Evolutionary conservation across 2,329 filamentous ascomycete species (phyloP).

Genomic region (Aureobasidium leucospermi): DNA sequence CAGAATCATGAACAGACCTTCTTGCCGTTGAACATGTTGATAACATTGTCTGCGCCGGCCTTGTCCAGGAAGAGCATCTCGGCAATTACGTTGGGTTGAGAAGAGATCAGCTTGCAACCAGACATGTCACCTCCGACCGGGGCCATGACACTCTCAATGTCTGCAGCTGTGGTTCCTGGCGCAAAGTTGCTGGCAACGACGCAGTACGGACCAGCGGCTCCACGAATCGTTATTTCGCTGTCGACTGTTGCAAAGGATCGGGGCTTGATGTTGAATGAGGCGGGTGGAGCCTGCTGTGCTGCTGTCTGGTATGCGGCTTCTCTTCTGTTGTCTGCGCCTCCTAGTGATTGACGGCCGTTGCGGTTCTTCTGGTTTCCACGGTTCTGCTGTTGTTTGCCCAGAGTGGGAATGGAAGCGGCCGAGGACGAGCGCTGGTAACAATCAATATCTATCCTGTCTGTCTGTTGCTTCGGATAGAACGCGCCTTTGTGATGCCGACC

Average conservation of each 20-base stretch:
- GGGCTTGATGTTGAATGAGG: slow-evolving; percentile 16
- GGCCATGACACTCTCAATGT: slow-evolving; percentile 77
- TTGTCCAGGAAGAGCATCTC: slow-evolving; percentile 69
- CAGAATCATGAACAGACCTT: slow-evolving; percentile 46
- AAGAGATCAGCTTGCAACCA: slow-evolving; percentile 61
- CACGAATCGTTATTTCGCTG: slow-evolving; percentile 60
- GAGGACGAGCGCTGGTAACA: slow-evolving; percentile 12
- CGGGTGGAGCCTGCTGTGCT: neutral
- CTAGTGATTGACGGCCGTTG: neutral
- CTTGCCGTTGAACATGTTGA: slow-evolving; percentile 70
- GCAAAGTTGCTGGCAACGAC: slow-evolving; percentile 78
- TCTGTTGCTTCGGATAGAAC: slow-evolving; percentile 8
- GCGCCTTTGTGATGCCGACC: slow-evolving; percentile 66
- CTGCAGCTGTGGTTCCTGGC: slow-evolving; percentile 69
- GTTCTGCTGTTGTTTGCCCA: slow-evolving; percentile 9
- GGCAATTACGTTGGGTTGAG: slow-evolving; percentile 64
- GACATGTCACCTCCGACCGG: slow-evolving; percentile 60
- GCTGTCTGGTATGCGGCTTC: slow-evolving; percentile 1
- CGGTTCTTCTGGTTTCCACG: slow-evolving; percentile 3
- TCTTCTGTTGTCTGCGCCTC: neutral
- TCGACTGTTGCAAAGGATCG: neutral
- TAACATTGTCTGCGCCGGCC: slow-evolving; percentile 66
- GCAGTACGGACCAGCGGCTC: slow-evolving; percentile 57
- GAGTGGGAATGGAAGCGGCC: neutral
- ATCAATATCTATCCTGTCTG: neutral